Evolutionary conservation across 2,329 filamentous ascomycete species (phyloP), one percentile per base, ranked within the genome.

Genomic region (Teratosphaeria viscida): DNA sequence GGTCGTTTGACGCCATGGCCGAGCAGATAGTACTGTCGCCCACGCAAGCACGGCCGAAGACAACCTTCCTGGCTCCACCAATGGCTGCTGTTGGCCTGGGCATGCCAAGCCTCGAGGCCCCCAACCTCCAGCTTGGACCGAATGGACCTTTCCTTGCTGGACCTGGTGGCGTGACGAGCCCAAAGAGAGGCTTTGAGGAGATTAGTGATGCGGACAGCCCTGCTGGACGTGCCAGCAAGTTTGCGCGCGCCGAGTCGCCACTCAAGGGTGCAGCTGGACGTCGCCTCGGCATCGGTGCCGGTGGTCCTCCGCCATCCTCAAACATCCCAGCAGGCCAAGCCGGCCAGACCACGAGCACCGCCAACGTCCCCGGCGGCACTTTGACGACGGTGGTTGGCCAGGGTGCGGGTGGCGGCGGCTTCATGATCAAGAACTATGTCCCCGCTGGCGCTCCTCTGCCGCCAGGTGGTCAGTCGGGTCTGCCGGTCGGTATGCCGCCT

Each of bases 261-360:
- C 81, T 97, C 43, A 99, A 97, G 72, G 90, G 90, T 14, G 89
- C 90, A 1, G 90, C 92, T 43, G 90, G 90, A 29, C 86, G 92
- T 59, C 86, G 92, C 90, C 94, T 68, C 62, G 34, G 52, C 43
- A n/a, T 35, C 52, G 55, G 54, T 39, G 34, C 47, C 10, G 35
- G 49, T 39, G 58, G 37, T 37, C 37, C 34, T 16, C 26, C 37
- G n/a, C 57, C 60, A 2, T 16, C 52, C 12, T 19, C 52, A 7
- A 56, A 34, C 26, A 10, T 49, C 43, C 43, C 16, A 23, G n/a
- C 43, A 10, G 43, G 43, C 23, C 52, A n/a, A 90, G 26, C 32
- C 32, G 35, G 55, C 12, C 34, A 29, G 8, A n/a, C 23, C 12
- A 14, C 37, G 11, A n/a, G 11, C 39, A 56, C 63, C 37, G 63